These are phyloP conservation scores for Tothia fuscella DNA, from an alignment of 2,329 filamentous ascomycete genomes.

Conservation along the genomic window DNA sequence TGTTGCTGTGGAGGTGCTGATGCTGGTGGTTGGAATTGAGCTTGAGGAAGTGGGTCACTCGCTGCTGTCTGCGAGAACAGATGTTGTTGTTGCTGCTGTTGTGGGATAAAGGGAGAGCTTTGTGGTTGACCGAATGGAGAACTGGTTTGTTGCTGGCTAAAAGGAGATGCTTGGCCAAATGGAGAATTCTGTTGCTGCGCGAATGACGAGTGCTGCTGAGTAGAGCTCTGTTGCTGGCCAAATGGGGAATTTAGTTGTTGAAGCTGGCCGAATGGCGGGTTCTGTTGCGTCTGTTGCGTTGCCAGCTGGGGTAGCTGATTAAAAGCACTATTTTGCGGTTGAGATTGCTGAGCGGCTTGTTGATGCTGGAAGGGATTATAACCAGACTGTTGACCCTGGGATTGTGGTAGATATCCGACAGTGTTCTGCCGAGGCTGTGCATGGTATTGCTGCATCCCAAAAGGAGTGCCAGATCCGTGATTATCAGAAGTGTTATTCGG, in stretches of 20 bases:
- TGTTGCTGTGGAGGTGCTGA: conserved; percentile 24
- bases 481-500: conserved; percentile 14
- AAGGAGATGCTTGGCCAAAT: conserved; percentile 12
- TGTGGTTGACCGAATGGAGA: conserved; percentile 16
- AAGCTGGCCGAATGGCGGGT: neutral
- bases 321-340: too few relatives aligned
- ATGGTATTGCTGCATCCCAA: neutral
- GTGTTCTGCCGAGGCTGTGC: neutral
- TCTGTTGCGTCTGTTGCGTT: too few relatives aligned
- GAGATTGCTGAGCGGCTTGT: too few relatives aligned
- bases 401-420: neutral
- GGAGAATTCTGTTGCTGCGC: conserved; percentile 12
- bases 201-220: conserved; percentile 1
- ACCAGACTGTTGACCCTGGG: neutral
- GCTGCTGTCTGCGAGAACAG: conserved; percentile 21
- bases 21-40: conserved; percentile 20
- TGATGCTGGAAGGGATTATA: conserved; percentile 9
- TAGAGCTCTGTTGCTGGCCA: neutral
- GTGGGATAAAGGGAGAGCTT: conserved; percentile 6
- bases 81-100: conserved; percentile 12
- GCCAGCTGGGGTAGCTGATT: neutral
- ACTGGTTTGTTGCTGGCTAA: conserved; percentile 16
- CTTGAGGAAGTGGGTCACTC: conserved; percentile 22
- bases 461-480: too few relatives aligned
- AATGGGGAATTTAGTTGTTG: neutral